Conservation (phyloP, 139 green algal species). For the Picochlorum sp. region DNA sequence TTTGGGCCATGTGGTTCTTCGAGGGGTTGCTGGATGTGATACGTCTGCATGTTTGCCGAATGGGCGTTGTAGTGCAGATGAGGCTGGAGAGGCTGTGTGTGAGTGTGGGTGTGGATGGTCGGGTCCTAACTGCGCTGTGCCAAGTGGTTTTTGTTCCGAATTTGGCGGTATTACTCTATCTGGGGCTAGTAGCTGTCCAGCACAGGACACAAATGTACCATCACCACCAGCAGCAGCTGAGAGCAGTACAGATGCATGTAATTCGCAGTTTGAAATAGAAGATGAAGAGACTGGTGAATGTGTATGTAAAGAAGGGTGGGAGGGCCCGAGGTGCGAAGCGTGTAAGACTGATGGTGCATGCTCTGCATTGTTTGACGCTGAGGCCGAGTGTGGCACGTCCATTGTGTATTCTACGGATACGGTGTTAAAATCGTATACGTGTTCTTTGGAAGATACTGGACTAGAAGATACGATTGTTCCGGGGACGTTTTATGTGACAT, state of each 20-base stretch:
- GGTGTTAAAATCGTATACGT: constrained; percentile 37
- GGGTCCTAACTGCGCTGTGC: constrained; percentile 8
- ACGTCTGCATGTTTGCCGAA: constrained; percentile 16
- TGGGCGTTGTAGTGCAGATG: constrained; percentile 14
- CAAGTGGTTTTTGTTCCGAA: constrained; percentile 19
- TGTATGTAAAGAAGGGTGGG: constrained; percentile 26
- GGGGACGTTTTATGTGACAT: constrained; percentile 28
- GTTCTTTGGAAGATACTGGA: constrained; percentile 20
- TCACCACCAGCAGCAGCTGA: neutral
- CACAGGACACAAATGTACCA: neutral
- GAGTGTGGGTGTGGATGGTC: constrained; percentile 29
- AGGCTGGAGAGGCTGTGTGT: constrained; percentile 9
- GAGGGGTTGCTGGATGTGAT: constrained; percentile 19
- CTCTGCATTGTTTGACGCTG: constrained; percentile 1
- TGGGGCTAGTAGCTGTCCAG: neutral
- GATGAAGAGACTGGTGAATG: constrained; percentile 12
- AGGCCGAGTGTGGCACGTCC: constrained; percentile 26
- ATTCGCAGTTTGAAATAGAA: constrained; percentile 12
- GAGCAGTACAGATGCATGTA: constrained; percentile 11
- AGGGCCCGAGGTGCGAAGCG: constrained; percentile 28
- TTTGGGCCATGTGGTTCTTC: neutral
- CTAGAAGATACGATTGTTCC: constrained; percentile 17
- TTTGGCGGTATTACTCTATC: constrained; percentile 7
- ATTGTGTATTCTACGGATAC: constrained; percentile 26
- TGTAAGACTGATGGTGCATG: constrained; percentile 37